Evolutionary conservation across 208 protist genomes (phyloP).

Genomic region (Leptomonas pyrrhocoris): DNA sequence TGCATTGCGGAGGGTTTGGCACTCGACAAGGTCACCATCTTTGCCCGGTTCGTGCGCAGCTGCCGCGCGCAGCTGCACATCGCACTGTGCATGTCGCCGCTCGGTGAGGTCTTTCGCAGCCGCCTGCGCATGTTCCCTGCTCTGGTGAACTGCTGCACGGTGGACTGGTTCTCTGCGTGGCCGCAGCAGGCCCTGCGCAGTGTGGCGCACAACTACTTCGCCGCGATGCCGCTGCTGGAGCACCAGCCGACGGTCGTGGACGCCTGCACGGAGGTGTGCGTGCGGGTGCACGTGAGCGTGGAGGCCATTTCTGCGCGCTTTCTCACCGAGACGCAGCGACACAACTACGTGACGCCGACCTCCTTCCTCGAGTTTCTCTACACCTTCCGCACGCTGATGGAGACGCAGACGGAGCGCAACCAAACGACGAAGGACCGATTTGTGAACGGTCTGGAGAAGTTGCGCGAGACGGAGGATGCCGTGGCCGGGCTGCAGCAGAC

Average conservation of each 20-base stretch:
- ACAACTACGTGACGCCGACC: constrained; percentile 99
- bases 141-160: constrained; percentile 98
- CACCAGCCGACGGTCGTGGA: constrained; percentile 46
- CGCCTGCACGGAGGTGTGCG: constrained; percentile 91
- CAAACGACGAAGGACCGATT: constrained; percentile 85
- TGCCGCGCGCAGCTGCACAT: constrained; percentile 97
- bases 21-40: constrained; percentile 95
- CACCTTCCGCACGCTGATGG: constrained; percentile 90
- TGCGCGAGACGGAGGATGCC: constrained; percentile 93
- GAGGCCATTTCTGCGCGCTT: constrained; percentile 90
- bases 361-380: constrained; percentile 97
- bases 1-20: constrained; percentile 90
- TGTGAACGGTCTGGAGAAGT: constrained; percentile 94
- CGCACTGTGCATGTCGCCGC: constrained; percentile 96
- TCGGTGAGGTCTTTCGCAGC: constrained; percentile 95
- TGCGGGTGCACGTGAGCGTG: constrained; percentile 95
- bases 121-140: constrained; percentile 98
- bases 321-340: constrained; percentile 89
- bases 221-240: constrained; percentile 45
- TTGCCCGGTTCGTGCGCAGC: constrained; percentile 92
- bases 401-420: constrained; percentile 82
- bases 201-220: constrained; percentile 93
- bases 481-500: constrained; percentile 94
- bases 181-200: constrained; percentile 93
- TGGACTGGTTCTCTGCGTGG: constrained; percentile 99